Evolutionary conservation across 73 alveolate genomes (phyloP).

Genomic region (Symbiodinium pilosum): DNA sequence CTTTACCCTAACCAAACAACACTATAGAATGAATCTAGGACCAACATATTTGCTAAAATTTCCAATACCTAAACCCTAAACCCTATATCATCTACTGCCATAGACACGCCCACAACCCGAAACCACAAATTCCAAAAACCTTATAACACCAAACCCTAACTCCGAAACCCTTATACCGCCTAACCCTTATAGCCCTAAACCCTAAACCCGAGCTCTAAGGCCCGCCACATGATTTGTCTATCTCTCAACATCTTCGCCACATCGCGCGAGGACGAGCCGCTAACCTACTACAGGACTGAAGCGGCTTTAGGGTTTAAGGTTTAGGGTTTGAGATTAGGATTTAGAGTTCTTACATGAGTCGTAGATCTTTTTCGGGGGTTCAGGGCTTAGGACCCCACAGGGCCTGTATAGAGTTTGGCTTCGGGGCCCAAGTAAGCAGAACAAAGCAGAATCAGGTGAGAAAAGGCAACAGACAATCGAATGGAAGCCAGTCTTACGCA

Average conservation of each 20-base stretch:
- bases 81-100: not conserved
- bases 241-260: conserved; percentile 99
- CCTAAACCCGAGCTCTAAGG: not conserved
- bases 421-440: no score
- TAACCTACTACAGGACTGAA: conserved; percentile 57
- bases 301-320: not conserved
- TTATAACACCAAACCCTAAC: not conserved
- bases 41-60: no score
- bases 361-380: no score
- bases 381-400: no score
- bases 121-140: not conserved
- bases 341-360: no score
- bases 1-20: no score
- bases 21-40: no score
- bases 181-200: not conserved
- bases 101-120: not conserved
- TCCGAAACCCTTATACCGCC: not conserved
- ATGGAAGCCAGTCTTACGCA: no score
- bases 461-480: no score
- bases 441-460: no score
- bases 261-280: conserved; percentile 99
- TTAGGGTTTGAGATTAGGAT: not conserved
- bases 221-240: conserved; percentile 96
- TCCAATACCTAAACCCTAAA: not conserved
- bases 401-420: no score